Base-by-base conservation (phyloP, 1,284 basidiomycete genomes). In the Sanguinoderma infundibulare region DNA sequence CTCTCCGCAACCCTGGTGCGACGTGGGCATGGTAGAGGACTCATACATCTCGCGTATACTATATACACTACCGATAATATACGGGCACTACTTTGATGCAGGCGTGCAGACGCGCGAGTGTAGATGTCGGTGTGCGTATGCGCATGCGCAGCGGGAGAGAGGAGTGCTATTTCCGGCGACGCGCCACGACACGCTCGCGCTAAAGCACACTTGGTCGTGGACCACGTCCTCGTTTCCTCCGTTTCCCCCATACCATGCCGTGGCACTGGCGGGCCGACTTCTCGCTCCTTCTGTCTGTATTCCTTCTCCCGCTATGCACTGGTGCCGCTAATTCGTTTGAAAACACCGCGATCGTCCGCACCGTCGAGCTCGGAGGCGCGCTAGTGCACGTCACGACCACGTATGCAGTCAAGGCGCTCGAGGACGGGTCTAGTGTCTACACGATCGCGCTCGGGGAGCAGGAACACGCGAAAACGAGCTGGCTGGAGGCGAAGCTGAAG, bases 351-450 rank as follows among this genome's bases (percentile, higher is more conserved):
- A 83, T 98, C 64, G 91, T 94, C 24, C 90, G 94, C 69, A 90
- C 90, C 10, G 81, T 95, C 65, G 95, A 97, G 71, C 89, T 97
- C 42, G 94, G 91, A 42, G 95, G 95, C 62, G 83, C 94, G 32
- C 83, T 94, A 28, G 90, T 94, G 56, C 89, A 90, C 76, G 86
- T 95, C 79, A 91, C 88, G 52, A 96, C 95, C 52, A 92, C 93
- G 59, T 97, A 92, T 77, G 89, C 92, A 20, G 84, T 93, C 73
- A 92, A 88, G 75, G 85, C 91, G 51, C 81, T 91, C 30, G 82
- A 86, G 64, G 78, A 86, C 64, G 82, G 79, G 50, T 83, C 87
- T 9, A 82, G 81, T 40, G 78, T 84, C 39, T 95, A 95, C 73
- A 85, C 87, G 49, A 77, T 96, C 64, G 86, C 91, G 6, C 78